A percentile compares a stretch with the other conserved stretches of the same genome.
These are phyloP conservation scores for Puccinia horiana DNA, from an alignment of 1,284 basidiomycete genomes.

Conservation along the genomic window DNA sequence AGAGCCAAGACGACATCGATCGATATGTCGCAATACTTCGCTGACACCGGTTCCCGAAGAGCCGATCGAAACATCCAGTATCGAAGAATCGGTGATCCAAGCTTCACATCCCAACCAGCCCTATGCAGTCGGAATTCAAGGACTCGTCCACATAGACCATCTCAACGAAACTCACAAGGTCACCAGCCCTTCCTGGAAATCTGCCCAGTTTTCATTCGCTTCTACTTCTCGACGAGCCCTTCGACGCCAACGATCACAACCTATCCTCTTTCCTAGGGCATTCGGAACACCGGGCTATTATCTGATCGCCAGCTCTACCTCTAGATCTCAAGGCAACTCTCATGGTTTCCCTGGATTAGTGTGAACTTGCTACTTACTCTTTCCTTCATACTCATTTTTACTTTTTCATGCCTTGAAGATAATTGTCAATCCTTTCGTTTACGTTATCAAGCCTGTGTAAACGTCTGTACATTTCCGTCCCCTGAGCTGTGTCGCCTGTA, in stretches of 20 bases:
- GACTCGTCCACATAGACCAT: background rate
- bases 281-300: conserved; percentile 31
- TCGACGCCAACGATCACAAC: conserved; percentile 24
- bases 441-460: too few relatives aligned
- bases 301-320: conserved; percentile 35
- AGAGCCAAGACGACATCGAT: background rate
- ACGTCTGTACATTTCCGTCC: too few relatives aligned
- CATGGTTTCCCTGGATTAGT: conserved; percentile 13
- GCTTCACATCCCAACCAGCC: background rate
- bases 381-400: too few relatives aligned
- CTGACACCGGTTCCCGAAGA: conserved; percentile 20
- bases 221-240: background rate
- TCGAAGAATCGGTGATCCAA: background rate
- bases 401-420: too few relatives aligned
- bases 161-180: background rate
- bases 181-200: background rate
- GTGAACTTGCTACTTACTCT: too few relatives aligned
- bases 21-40: background rate
- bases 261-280: conserved; percentile 26
- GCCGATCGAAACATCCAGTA: background rate
- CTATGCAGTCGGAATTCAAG: background rate
- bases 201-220: conserved; percentile 6
- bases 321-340: background rate
- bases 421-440: too few relatives aligned
- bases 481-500: too few relatives aligned